Base-by-base conservation (phyloP, 2,329 filamentous ascomycete species). In the Aulographum hederae region DNA sequence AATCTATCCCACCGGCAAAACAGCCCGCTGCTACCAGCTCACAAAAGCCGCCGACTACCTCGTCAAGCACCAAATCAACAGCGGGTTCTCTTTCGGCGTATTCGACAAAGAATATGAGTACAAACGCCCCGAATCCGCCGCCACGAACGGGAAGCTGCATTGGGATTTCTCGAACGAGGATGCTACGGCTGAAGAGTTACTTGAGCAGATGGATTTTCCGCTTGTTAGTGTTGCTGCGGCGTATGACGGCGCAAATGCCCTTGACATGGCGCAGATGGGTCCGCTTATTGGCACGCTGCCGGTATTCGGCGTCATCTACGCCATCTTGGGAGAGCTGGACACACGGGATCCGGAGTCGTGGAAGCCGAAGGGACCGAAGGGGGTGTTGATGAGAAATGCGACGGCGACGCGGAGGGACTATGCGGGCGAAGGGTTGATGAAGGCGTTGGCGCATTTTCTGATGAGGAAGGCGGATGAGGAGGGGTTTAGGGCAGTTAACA, bases 101-200 rank as follows among this genome's bases (percentile, higher is more conserved):
- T 54, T 53, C 41, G 53, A 57, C 39, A 51, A 44, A 6, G 40
- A 53, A 26, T 56, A 54, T 37, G 21, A 38, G 14, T 57, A 45
- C 47, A 53, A 49, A 32, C 42, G 41, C 2, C 35, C 44, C 4
- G 43, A 50, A 16, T 51, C 46, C 18, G 40, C 36, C 14, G 37
- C 43, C 11, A 34, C 35, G 1, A 44, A 37, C 10, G 49, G 48
- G 3, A 42, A 40, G 17, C 33, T 46, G 2, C 45, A 43, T 38
- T 51, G 46, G 43, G 41, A 48, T 35, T 39, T 41, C 3, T n/a
- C 34, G 2, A 35, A 43, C 19, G 41, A 38, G 4, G 43, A 50
- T 28, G 38, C 39, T 4, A 28, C 40, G 18, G 26, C 39, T n/a
- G 26, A 29, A n/a, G 25, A 36, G 11, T 20, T 52, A 28, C 25